Evolutionary conservation across 805 yeast genomes (phyloP), one percentile per base, ranked within the genome.

Genomic region (Diddensiella caesifluorescens): DNA sequence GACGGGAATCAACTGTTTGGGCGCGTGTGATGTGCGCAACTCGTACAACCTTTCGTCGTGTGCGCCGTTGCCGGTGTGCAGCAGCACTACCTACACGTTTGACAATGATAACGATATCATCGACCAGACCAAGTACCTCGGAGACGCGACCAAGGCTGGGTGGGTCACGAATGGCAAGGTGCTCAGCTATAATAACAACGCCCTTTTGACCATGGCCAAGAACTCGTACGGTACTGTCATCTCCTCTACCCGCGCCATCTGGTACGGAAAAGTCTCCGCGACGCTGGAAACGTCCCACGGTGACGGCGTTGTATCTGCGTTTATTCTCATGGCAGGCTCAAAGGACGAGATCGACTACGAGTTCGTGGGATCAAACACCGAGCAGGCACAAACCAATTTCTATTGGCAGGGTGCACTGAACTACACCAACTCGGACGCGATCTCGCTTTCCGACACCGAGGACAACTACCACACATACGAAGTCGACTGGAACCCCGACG

Each of bases 271-370:
- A 59, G 73, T 85, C 25, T 65, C 79, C 22, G 80, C 83, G 33
- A 74, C 70, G 32, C 56, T 88, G 54, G 86, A 81, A 65, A 69
- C 90, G 0, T 82, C 95, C 1, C 84, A 77, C 56, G 75, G 74
- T 31, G 69, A 63, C 10, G 97, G 97, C 69, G 95, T 88, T 27
- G 75, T 88, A 44, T 74, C 94, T 6, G 89, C 95, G 18, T 77
- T 80, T 54, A 87, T 88, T 62, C 62, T 86, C 41, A 83, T 77
- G 64, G 83, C 95, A 3, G 85, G 84, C 56, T 84, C 81, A 26
- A 79, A 85, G 68, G 97, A 88, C 67, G 97, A 89, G 71, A 73
- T 88, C 54, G 96, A 89, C 74, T 79, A 65, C 57, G 96, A 89
- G 67, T 82, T 79, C 53, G 80, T 87, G 48, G 97, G 97, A 46